Evolutionary conservation across 805 yeast species (phyloP), one percentile per base, ranked within the genome.

Genomic region (Metschnikowia cerradonensis): DNA sequence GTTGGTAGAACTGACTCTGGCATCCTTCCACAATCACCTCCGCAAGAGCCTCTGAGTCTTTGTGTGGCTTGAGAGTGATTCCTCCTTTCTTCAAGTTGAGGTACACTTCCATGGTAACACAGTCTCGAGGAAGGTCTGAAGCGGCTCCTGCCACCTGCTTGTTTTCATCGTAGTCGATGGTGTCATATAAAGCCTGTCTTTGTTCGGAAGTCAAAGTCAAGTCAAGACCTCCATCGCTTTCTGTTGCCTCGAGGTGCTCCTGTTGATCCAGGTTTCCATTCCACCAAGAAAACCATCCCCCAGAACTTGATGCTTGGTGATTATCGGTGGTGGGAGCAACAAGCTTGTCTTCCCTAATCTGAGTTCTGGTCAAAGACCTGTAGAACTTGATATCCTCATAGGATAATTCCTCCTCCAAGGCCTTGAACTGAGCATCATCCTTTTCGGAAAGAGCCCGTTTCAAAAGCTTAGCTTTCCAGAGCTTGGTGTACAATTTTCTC

Each of bases 151-250:
- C 60, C 0, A 79, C 49, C 1, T 72, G 72, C 45, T 78, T 73
- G 19, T 75, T 67, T 54, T 91, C 96, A 58, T 91, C 88, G 58
- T 84, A 91, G 55, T 91, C 99, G 56, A 94, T 91, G 0, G 97
- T 96, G 53, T 89, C 96, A 62, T 90, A 91, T 19, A 94, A 73
- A 52, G 95, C 99, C 62, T 89, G 78, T 55, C 88, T 78, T 62
- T 94, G 97, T 57, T 90, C 96, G 13, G 89, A 96, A 0, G 94
- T 81, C 65, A 94, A 58, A 31, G 60, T 59, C 34, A 73, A 55
- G 43, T 67, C 67, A 33, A 63, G 48, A 2, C 63, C 55, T 2
- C 60, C 63, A 6, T 59, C 79, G 17, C 41, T 52, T 23, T 44
- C 51, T 7, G 71, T 64, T 3, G 74, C 72, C 6, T 69, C 68